A percentile compares a stretch with the other conserved stretches of the same genome.
Conservation (phyloP, 805 yeast species). For the Hanseniaspora lindneri region DNA sequence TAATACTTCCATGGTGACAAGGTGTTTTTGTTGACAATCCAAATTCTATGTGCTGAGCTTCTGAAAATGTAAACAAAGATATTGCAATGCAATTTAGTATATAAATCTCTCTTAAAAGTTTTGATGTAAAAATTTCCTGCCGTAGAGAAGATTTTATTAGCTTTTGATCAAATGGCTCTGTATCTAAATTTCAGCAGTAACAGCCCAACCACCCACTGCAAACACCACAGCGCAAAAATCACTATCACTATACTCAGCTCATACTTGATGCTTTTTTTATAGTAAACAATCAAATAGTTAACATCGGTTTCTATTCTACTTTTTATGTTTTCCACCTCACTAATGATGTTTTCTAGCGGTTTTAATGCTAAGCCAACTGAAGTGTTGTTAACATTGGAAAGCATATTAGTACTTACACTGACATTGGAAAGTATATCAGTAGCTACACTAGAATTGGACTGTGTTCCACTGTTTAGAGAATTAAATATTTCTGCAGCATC, state of each 20-base stretch:
- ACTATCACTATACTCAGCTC: constrained; percentile 40
- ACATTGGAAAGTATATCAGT: too few species aligned
- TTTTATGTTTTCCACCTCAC: constrained; percentile 14
- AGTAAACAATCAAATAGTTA: constrained; percentile 9
- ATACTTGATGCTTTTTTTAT: constrained; percentile 11
- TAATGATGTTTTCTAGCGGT: constrained; percentile 11
- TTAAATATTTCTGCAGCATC: constrained; percentile 27
- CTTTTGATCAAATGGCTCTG: background rate
- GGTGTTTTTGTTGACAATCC: too few species aligned
- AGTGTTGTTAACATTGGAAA: too few species aligned
- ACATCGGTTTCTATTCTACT: constrained; percentile 14
- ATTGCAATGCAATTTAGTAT: too few species aligned
- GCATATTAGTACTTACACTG: too few species aligned
- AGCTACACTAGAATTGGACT: too few species aligned
- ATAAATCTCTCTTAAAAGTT: too few species aligned
- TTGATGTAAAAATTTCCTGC: background rate
- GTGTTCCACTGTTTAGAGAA: constrained; percentile 16
- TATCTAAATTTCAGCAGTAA: constrained; percentile 10
- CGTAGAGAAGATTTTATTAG: background rate
- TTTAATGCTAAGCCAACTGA: background rate
- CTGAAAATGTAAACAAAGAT: too few species aligned
- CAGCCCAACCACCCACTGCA: constrained; percentile 35
- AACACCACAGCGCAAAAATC: constrained; percentile 38
- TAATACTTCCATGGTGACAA: too few species aligned
- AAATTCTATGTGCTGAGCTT: too few species aligned